Percentiles rank a stretch among this genome's conserved stretches.
These are phyloP conservation scores for Corchorus olitorius DNA, from an alignment of 345 rosid genomes.

Conservation along the genomic window DNA sequence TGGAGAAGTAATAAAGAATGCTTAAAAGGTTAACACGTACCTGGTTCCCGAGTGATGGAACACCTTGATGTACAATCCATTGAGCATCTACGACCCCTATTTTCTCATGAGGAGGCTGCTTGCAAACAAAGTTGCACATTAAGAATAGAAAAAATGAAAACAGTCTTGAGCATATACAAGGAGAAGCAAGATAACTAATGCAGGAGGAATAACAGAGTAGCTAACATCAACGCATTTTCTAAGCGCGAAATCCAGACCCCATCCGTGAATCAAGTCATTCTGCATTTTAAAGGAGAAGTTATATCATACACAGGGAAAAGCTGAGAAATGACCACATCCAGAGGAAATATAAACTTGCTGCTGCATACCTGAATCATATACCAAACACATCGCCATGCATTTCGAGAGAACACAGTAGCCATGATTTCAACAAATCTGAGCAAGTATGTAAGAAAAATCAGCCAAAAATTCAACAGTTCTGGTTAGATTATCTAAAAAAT, in stretches of 20 bases:
- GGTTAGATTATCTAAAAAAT: background rate
- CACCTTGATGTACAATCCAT: slow-evolving; percentile 65
- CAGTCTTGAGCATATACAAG: background rate
- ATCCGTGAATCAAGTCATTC: slow-evolving; percentile 82
- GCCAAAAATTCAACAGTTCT: background rate
- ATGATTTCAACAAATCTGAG: slow-evolving; percentile 95
- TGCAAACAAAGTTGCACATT: background rate
- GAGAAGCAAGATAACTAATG: background rate
- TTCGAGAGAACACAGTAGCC: slow-evolving; percentile 94
- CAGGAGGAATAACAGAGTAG: slow-evolving; percentile 17
- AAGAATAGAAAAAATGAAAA: background rate
- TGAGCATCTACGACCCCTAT: slow-evolving; percentile 82
- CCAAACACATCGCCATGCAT: slow-evolving; percentile 98
- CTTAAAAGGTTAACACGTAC: slow-evolving; percentile 34
- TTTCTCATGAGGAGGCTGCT: slow-evolving; percentile 64
- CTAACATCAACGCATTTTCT: slow-evolving; percentile 69
- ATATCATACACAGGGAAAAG: slow-evolving; percentile 2
- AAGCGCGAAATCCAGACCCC: slow-evolving; percentile 79
- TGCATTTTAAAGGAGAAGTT: slow-evolving; percentile 25
- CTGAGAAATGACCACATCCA: too few relatives aligned
- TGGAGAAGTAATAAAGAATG: background rate
- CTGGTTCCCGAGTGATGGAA: slow-evolving; percentile 76
- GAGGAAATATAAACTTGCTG: background rate
- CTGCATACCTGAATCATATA: slow-evolving; percentile 81
- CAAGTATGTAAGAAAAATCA: slow-evolving; percentile 5